A percentile compares a stretch with the other conserved stretches of the same genome.
Evolutionary conservation across 2,329 filamentous ascomycete genomes (phyloP).

Genomic region (Ambrosiella xylebori): DNA sequence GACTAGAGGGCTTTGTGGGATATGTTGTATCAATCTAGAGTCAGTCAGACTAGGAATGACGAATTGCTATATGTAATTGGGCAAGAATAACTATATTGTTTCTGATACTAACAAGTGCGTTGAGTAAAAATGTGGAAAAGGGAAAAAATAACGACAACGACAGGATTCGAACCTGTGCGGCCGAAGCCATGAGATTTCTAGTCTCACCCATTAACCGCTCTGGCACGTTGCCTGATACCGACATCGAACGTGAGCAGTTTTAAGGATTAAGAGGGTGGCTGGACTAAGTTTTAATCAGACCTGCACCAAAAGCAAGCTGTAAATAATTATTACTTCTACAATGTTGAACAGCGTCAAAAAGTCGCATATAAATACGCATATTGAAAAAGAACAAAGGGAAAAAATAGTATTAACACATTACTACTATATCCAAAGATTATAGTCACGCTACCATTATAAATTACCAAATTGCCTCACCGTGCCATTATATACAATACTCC

Average conservation of each 20-base stretch:
- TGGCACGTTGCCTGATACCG: slow-evolving; percentile 6
- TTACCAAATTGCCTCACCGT: neutral
- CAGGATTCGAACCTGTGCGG: slow-evolving; percentile 11
- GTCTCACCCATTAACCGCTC: slow-evolving; percentile 12
- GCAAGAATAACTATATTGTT: neutral
- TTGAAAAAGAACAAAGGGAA: neutral
- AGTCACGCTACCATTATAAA: neutral
- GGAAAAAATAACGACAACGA: slow-evolving; percentile 4
- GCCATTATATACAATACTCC: neutral
- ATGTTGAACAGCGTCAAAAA: neutral
- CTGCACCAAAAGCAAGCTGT: too few relatives aligned
- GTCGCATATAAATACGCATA: neutral
- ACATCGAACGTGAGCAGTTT: too few relatives aligned
- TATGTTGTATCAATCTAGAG: neutral
- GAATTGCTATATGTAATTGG: too few relatives aligned
- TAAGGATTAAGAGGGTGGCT: too few relatives aligned
- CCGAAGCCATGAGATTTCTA: slow-evolving; percentile 12
- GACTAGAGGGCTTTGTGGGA: neutral
- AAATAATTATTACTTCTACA: neutral
- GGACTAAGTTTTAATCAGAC: too few relatives aligned
- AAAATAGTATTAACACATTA: neutral
- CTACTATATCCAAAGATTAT: neutral
- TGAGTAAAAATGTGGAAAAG: neutral
- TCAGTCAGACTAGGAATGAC: neutral
- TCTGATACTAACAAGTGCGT: neutral